Conservation (phyloP, 345 rosid species). For the Camelina neglecta region DNA sequence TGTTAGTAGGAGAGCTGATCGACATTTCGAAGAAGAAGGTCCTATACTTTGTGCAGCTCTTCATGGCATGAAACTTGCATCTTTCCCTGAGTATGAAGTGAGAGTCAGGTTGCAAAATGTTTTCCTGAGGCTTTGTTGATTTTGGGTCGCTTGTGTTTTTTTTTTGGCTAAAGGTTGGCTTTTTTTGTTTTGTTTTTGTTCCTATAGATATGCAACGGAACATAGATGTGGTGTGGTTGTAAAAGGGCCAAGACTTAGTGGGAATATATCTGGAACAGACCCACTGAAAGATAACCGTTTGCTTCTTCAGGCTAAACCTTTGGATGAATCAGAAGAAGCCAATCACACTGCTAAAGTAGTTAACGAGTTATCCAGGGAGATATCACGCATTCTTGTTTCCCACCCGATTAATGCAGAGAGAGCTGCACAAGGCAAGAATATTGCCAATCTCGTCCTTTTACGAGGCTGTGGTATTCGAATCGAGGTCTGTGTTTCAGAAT, state of each 20-base stretch:
- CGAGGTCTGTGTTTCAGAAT: slow-evolving; percentile 56
- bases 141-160: neutral
- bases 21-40: slow-evolving; percentile 98
- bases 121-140: slow-evolving; percentile 1
- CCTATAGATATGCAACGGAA: slow-evolving; percentile 79
- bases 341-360: slow-evolving; percentile 80
- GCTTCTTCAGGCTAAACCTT: slow-evolving; percentile 73
- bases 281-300: slow-evolving; percentile 86
- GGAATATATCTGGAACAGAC: slow-evolving; percentile 94
- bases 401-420: slow-evolving; percentile 80
- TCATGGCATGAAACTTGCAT: slow-evolving; percentile 87
- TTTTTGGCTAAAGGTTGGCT: neutral
- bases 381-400: slow-evolving; percentile 65
- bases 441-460: slow-evolving; percentile 88
- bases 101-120: slow-evolving; percentile 71
- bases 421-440: slow-evolving; percentile 73
- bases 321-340: slow-evolving; percentile 86
- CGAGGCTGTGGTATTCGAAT: slow-evolving; percentile 95
- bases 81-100: slow-evolving; percentile 89
- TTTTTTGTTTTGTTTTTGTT: neutral
- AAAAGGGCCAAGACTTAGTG: slow-evolving; percentile 83
- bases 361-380: slow-evolving; percentile 82
- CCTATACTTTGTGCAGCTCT: slow-evolving; percentile 92
- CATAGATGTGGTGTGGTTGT: slow-evolving; percentile 96
- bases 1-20: slow-evolving; percentile 87